Conservation (phyloP, 2,329 filamentous ascomycete genomes). For the Aspergillus costaricaensis region DNA sequence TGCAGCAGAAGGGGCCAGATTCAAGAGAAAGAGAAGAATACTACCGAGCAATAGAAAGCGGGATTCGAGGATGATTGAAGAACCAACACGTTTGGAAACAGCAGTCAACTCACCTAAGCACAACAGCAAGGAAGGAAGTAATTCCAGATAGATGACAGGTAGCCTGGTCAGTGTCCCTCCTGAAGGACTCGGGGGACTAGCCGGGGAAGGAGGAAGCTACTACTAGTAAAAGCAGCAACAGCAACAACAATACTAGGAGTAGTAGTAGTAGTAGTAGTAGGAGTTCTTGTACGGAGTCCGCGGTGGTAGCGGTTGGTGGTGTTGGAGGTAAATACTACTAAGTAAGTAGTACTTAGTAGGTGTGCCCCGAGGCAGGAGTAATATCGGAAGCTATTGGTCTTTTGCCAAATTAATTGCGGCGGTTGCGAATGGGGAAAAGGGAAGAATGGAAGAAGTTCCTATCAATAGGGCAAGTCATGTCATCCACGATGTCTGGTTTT, state of each 20-base stretch:
- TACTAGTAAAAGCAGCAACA: too few relatives aligned
- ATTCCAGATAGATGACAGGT: constrained; percentile 13
- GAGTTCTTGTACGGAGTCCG: too few relatives aligned
- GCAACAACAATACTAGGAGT: too few relatives aligned
- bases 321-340: background rate
- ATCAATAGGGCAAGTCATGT: constrained; percentile 2
- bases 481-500: background rate
- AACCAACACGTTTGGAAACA: constrained; percentile 6
- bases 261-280: too few relatives aligned
- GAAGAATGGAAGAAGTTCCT: background rate
- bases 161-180: background rate
- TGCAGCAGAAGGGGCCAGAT: background rate
- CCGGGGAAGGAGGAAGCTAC: background rate
- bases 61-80: background rate
- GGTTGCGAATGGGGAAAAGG: background rate
- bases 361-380: background rate
- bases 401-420: background rate
- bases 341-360: too few relatives aligned
- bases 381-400: background rate
- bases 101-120: constrained; percentile 4
- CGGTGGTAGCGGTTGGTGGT: too few relatives aligned
- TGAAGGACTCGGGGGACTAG: background rate
- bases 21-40: background rate
- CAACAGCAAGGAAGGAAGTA: background rate
- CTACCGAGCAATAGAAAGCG: background rate